Evolutionary conservation across 345 rosid species (phyloP).

Genomic region (Salix arbutifolia): DNA sequence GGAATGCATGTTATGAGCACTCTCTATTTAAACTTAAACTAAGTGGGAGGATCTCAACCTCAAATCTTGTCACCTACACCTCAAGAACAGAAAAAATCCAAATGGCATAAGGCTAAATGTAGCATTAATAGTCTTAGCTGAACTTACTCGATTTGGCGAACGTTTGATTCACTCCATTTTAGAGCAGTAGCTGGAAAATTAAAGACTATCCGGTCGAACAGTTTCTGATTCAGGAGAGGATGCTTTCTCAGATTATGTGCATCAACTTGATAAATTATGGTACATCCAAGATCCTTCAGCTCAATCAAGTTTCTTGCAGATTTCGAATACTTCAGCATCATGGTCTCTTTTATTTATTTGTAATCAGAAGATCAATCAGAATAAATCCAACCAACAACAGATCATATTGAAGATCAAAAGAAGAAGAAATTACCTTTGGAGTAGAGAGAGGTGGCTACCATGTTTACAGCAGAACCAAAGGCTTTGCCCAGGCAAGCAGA

Average conservation of each 20-base stretch:
- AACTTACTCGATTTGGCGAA: not conserved
- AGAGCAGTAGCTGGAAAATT: not conserved
- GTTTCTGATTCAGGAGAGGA: not conserved
- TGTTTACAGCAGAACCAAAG: conserved; percentile 17
- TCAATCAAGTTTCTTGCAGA: not conserved
- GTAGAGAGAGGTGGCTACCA: conserved; percentile 20
- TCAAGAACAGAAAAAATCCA: no score
- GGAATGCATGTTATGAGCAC: no score
- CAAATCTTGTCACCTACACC: no score
- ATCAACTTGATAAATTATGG: not conserved
- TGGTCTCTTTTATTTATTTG: no score
- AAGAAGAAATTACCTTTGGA: not conserved
- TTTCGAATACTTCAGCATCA: not conserved
- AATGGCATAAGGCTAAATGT: not conserved
- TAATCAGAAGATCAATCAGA: no score
- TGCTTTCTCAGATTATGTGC: not conserved
- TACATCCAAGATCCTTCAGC: not conserved
- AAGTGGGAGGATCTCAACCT: no score
- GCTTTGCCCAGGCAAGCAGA: conserved; percentile 15
- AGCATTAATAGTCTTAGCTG: not conserved
- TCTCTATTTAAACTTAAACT: no score
- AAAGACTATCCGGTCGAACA: not conserved
- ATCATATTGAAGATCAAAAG: no score
- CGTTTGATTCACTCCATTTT: not conserved
- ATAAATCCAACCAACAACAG: no score